These are phyloP conservation scores for Ballota nigra DNA, from an alignment of 257 asterid genomes.

Conservation along the genomic window DNA sequence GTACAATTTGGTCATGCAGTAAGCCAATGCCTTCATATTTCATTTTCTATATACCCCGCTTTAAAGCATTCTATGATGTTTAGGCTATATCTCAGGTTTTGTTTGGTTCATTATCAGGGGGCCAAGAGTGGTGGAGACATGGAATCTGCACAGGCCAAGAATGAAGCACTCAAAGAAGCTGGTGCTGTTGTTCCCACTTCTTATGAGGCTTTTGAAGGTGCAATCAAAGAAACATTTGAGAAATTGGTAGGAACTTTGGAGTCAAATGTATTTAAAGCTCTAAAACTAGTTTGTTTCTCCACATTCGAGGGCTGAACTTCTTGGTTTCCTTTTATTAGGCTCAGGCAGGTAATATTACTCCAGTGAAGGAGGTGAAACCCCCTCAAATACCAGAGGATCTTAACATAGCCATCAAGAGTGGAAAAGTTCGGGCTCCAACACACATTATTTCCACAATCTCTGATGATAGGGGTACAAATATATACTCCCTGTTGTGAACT, in stretches of 20 bases:
- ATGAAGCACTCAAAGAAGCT: slow-evolving; percentile 88
- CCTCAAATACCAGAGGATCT: slow-evolving; percentile 99
- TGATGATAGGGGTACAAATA: slow-evolving; percentile 80
- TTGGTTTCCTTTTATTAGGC: slow-evolving; percentile 42
- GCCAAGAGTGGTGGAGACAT: slow-evolving; percentile 99
- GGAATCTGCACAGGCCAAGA: slow-evolving; percentile 99
- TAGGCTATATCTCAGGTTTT: slow-evolving; percentile 16
- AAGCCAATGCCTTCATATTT: slow-evolving; percentile 31
- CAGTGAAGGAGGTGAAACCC: slow-evolving; percentile 83
- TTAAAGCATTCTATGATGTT: neutral
- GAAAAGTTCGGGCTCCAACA: slow-evolving; percentile 99
- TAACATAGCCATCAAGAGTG: slow-evolving; percentile 83
- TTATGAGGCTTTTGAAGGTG: slow-evolving; percentile 87
- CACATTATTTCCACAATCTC: slow-evolving; percentile 97
- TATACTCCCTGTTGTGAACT: neutral
- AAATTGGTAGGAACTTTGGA: slow-evolving; percentile 55
- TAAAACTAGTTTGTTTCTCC: neutral
- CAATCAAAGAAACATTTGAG: slow-evolving; percentile 73
- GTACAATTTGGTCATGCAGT: slow-evolving; percentile 99
- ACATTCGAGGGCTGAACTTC: neutral
- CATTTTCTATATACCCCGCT: neutral
- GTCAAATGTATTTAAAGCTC: neutral
- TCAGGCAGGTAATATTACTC: slow-evolving; percentile 66
- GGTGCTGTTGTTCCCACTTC: slow-evolving; percentile 98
- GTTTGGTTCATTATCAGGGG: slow-evolving; percentile 53